Percentiles rank a stretch among this genome's conserved stretches.
phyloP scores from a whole-genome alignment of 345 rosid genomes.

The Ceriops tagal region DNA sequence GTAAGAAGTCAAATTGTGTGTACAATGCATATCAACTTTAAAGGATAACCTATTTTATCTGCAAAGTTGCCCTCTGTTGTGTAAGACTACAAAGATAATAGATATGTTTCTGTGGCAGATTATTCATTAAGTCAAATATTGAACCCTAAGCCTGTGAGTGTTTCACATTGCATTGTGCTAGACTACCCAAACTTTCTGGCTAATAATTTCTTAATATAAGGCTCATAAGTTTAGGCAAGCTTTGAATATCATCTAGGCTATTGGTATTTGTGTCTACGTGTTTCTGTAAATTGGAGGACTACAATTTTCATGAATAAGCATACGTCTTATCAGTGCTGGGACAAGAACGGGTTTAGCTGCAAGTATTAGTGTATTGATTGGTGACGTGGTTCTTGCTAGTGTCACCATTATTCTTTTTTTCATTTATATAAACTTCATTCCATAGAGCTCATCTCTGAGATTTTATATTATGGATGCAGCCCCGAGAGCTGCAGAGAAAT shows the following conservation, averaged over 20 bases:
- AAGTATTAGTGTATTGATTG: neutral
- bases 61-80: no score
- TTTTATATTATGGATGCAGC: slow-evolving; percentile 36
- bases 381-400: neutral
- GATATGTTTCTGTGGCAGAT: neutral
- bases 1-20: neutral
- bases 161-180: neutral
- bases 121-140: neutral
- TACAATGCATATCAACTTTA: no score
- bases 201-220: neutral
- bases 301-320: neutral
- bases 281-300: neutral
- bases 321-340: neutral
- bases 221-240: no score
- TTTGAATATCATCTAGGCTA: no score
- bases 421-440: neutral
- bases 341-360: neutral
- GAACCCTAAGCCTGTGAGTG: neutral
- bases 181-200: neutral
- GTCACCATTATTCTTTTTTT: neutral
- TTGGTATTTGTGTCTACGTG: no score
- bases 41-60: no score
- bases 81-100: no score
- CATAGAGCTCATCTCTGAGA: neutral
- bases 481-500: slow-evolving; percentile 64